These are phyloP conservation scores for Xylaria sp. DNA, from an alignment of 2,329 filamentous ascomycete species.

Conservation along the genomic window DNA sequence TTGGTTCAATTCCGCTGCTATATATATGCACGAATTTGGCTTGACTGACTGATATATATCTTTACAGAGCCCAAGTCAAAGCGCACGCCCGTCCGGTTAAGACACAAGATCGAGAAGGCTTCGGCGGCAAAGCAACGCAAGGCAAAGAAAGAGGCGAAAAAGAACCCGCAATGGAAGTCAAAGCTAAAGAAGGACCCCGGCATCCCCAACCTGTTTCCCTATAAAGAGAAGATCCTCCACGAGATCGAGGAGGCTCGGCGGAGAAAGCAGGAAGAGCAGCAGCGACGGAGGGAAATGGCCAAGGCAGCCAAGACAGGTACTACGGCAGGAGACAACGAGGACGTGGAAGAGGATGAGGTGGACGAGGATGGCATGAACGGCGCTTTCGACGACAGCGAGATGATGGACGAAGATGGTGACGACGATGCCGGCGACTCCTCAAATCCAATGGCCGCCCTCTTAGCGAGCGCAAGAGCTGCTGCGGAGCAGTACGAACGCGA, in stretches of 20 bases:
- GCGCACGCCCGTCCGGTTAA: slow-evolving; percentile 86
- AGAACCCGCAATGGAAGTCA: slow-evolving; percentile 97
- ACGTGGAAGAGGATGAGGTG: slow-evolving; percentile 55
- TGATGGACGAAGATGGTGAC: slow-evolving; percentile 51
- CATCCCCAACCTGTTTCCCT: slow-evolving; percentile 96
- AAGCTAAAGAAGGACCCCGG: slow-evolving; percentile 97
- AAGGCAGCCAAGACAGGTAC: slow-evolving; percentile 72
- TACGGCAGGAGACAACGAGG: slow-evolving; percentile 57
- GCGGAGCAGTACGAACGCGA: slow-evolving; percentile 79
- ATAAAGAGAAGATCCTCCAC: slow-evolving; percentile 93
- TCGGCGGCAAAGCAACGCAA: slow-evolving; percentile 92
- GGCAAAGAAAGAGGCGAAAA: slow-evolving; percentile 86
- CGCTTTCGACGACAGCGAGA: slow-evolving; percentile 27
- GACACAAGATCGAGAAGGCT: slow-evolving; percentile 96
- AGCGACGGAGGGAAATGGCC: slow-evolving; percentile 76
- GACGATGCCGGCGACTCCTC: slow-evolving; percentile 72
- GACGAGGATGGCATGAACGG: slow-evolving; percentile 67
- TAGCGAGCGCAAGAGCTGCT: slow-evolving; percentile 83
- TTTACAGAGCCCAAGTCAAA: slow-evolving; percentile 90
- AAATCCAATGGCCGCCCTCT: slow-evolving; percentile 91
- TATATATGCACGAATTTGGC: neutral
- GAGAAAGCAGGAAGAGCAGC: slow-evolving; percentile 82
- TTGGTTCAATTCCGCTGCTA: slow-evolving; percentile 36
- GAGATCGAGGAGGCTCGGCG: slow-evolving; percentile 92
- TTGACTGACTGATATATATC: slow-evolving; percentile 3